Evolutionary conservation across 2,329 filamentous ascomycete species (phyloP), one percentile per base, ranked within the genome.

Genomic region (Chlorencoelia australis): DNA sequence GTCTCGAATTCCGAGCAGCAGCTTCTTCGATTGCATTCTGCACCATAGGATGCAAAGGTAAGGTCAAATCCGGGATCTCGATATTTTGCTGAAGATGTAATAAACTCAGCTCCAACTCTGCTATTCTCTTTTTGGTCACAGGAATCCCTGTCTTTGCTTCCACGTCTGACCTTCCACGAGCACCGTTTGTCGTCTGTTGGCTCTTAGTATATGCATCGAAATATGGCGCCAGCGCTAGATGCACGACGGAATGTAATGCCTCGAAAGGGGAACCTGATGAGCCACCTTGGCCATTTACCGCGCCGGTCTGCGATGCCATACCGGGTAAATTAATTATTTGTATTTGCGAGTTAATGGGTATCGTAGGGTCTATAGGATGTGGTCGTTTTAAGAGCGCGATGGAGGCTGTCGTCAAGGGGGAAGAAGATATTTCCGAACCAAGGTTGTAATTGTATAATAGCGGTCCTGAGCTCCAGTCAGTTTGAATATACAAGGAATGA

Each of bases 11-110:
- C 41, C 73, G 74, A 16, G 71, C 65, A 33, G 74, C 69, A 14
- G 88, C 85, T 44, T 88, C 80, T 37, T 93, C 82, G 41, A 96
- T 67, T 9, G 86, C 87, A 46, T 68, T 75, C 62, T 94, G 86
- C 14, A 99, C 86, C 20, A 93, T 73, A 18, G 88, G 82, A 54
- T 95, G 88, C 47, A 95, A 80, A 8, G 84, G 79, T 44, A 99
- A 67, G 13, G 84, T 82, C 34, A 96, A 73, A 51, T 94, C 86
- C 14, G 91, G 91, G 35, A 99, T 96, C 60, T 98, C 93, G 38
- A 94, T 87, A 61, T 98, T 96, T 60, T 98, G 88, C 61, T 95
- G 88, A 37, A 98, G 69, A 55, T 98, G 89, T 40, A 87, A 71
- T 53, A 99, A 66, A 49, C 82, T 91, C 50, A 94, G 70, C 59